These are phyloP conservation scores for Calvatia gigantea DNA, from an alignment of 768 basidiomycete genomes.

Conservation along the genomic window DNA sequence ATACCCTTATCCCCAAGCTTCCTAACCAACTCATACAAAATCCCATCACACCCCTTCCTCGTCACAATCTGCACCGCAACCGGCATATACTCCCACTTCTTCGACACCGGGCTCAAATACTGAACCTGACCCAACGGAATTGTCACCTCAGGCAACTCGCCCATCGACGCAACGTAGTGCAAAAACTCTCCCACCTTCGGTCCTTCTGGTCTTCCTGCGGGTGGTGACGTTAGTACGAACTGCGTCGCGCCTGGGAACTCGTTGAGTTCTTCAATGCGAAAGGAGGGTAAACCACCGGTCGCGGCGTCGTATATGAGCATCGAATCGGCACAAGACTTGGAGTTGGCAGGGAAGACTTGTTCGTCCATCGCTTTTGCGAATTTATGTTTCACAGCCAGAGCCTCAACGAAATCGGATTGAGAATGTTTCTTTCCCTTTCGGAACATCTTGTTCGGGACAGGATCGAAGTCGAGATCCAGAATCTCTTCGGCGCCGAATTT, in stretches of 20 bases:
- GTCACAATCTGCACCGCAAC: slow-evolving; percentile 34
- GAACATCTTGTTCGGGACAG: slow-evolving; percentile 28
- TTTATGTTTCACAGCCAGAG: slow-evolving; percentile 22
- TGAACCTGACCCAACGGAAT: slow-evolving; percentile 32
- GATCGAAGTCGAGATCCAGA: slow-evolving; percentile 23
- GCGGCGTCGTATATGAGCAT: slow-evolving; percentile 35
- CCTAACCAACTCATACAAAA: slow-evolving; percentile 30
- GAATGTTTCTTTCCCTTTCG: slow-evolving; percentile 22
- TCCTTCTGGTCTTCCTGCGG: slow-evolving; percentile 5
- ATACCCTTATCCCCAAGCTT: slow-evolving; percentile 24
- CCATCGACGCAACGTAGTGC: slow-evolving; percentile 34
- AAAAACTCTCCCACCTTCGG: slow-evolving; percentile 25
- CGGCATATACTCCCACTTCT: slow-evolving; percentile 31
- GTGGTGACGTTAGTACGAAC: slow-evolving; percentile 21
- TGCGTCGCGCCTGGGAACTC: slow-evolving; percentile 25
- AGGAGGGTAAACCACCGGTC: slow-evolving; percentile 31
- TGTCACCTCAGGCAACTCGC: slow-evolving; percentile 32
- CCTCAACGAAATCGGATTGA: slow-evolving; percentile 22
- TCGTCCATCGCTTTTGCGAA: slow-evolving; percentile 23
- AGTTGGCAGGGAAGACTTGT: slow-evolving; percentile 26
- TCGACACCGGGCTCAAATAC: slow-evolving; percentile 31
- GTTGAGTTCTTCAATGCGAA: slow-evolving; percentile 32
- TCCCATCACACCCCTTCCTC: slow-evolving; percentile 30
- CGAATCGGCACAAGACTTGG: slow-evolving; percentile 30
- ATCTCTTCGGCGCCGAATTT: slow-evolving; percentile 22